Evolutionary conservation across 352 stramenopile species (phyloP), one percentile per base, ranked within the genome.

Genomic region (Phytopythium delawarense): DNA sequence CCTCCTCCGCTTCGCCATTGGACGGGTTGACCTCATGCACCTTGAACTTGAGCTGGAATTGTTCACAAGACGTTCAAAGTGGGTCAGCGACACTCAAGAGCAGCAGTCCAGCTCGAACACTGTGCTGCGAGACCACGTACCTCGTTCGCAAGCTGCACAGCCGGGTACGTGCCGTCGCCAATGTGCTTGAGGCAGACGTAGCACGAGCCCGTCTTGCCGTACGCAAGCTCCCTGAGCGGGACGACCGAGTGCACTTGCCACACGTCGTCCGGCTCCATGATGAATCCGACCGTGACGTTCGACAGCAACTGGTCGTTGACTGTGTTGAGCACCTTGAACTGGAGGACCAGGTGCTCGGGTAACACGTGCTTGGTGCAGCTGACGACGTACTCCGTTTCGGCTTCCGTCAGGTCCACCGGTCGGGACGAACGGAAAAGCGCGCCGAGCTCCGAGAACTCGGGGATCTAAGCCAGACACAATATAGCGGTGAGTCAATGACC

Each of bases 271-370:
- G 82, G 81, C 53, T 98, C 91, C 74, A 92, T 89, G 8, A 89
- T 85, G 51, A 97, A 89, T 44, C 97, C 94, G 34, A 99, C 81
- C 7, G 79, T 94, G 23, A 98, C 92, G 67, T 99, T 96, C 4
- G 92, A 88, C 58, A 99, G 79, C 34, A 98, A 81, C 81, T 99
- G 97, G 62, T 99, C 96, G 57, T 98, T 97, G 56, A 99, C 96
- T 0, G 98, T 99, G 84, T 99, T 99, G 54, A 96, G 85, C 61
- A 99, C 91, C 46, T 88, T 91, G 71, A 99, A 99, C 83, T 99
- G 84, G 15, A 95, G 66, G 20, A 99, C 97, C 52, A 99, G 82
- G 74, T 99, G 93, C 44, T 94, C 74, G 21, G 90, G 72, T 54
- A 99, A 99, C 45, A 99, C 91, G 71, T 99, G 97, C 77, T 99